Percentiles rank a stretch among this genome's conserved stretches.
Evolutionary conservation across 805 yeast genomes (phyloP).

Genomic region (Candida palmyrensis): DNA sequence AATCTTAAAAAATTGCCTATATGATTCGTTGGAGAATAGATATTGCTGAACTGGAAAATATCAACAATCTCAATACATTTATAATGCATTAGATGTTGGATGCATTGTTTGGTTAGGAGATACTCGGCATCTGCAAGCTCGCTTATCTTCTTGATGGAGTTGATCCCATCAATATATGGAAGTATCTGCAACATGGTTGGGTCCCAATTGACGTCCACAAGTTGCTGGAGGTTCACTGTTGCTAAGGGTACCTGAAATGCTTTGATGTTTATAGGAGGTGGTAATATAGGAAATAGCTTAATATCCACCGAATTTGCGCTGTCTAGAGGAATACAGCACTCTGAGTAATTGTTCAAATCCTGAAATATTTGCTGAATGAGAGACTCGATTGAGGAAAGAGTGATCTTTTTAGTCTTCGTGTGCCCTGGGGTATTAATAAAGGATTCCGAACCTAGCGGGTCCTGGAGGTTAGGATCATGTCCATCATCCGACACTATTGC

Average conservation of each 20-base stretch:
- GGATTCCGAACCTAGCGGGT: conserved; percentile 6
- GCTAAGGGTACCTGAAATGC: conserved; percentile 89
- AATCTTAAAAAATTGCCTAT: conserved; percentile 59
- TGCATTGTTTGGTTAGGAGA: conserved; percentile 73
- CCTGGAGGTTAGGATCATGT: conserved; percentile 1
- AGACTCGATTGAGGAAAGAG: conserved; percentile 53
- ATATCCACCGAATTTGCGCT: conserved; percentile 87
- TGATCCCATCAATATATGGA: conserved; percentile 84
- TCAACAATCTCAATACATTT: conserved; percentile 79
- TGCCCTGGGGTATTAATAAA: conserved; percentile 29
- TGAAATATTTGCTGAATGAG: conserved; percentile 87
- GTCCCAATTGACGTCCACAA: conserved; percentile 93
- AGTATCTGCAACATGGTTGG: conserved; percentile 89
- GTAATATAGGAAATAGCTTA: conserved; percentile 85
- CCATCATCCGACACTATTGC: conserved; percentile 7
- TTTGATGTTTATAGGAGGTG: conserved; percentile 70
- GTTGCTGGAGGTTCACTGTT: conserved; percentile 65
- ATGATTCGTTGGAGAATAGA: conserved; percentile 83
- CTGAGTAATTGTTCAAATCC: conserved; percentile 92
- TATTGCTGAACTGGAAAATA: conserved; percentile 82
- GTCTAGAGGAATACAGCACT: conserved; percentile 91
- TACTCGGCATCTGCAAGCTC: conserved; percentile 78
- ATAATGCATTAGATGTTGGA: conserved; percentile 88
- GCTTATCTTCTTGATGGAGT: conserved; percentile 73
- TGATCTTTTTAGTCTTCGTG: conserved; percentile 26